Percentiles rank a stretch among this genome's conserved stretches.
Evolutionary conservation across 129 eudicot genomes (phyloP).

Genomic region (Scalesia atractyloides): DNA sequence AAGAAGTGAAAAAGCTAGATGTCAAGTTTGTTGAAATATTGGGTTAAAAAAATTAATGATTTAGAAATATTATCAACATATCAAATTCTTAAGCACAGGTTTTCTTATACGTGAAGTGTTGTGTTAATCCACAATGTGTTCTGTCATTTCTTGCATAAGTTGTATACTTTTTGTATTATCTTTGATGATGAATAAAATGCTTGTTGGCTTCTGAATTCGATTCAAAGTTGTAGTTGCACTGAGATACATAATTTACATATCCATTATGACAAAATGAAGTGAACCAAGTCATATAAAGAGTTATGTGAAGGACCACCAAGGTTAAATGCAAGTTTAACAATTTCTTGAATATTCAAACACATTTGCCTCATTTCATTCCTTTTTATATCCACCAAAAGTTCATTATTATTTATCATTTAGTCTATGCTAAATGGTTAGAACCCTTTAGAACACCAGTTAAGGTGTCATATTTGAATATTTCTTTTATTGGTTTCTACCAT

Average conservation of each 20-base stretch:
- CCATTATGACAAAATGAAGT: slow-evolving; percentile 39
- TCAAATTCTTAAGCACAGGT: too few relatives aligned
- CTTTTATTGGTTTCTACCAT: too few relatives aligned
- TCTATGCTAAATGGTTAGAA: slow-evolving; percentile 16
- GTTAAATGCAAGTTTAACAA: slow-evolving; percentile 18
- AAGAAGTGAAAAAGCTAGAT: too few relatives aligned
- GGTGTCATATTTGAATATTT: too few relatives aligned
- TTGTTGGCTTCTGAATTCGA: neutral
- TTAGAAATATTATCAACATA: too few relatives aligned
- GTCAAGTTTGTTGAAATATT: too few relatives aligned
- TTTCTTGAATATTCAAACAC: slow-evolving; percentile 35
- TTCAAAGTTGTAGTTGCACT: neutral
- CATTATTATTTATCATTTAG: neutral
- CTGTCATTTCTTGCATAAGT: too few relatives aligned
- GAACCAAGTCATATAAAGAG: slow-evolving; percentile 18
- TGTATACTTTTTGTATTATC: too few relatives aligned
- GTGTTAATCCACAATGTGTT: too few relatives aligned
- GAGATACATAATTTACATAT: neutral
- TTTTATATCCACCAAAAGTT: slow-evolving; percentile 45
- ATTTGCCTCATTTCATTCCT: slow-evolving; percentile 47
- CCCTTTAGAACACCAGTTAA: neutral
- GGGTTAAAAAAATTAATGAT: too few relatives aligned
- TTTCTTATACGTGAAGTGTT: too few relatives aligned
- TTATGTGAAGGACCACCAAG: slow-evolving; percentile 51
- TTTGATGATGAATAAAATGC: neutral